Percentiles rank a stretch among this genome's conserved stretches.
phyloP scores from a whole-genome alignment of 2,329 filamentous ascomycete species.

The Fusarium verticillioides region DNA sequence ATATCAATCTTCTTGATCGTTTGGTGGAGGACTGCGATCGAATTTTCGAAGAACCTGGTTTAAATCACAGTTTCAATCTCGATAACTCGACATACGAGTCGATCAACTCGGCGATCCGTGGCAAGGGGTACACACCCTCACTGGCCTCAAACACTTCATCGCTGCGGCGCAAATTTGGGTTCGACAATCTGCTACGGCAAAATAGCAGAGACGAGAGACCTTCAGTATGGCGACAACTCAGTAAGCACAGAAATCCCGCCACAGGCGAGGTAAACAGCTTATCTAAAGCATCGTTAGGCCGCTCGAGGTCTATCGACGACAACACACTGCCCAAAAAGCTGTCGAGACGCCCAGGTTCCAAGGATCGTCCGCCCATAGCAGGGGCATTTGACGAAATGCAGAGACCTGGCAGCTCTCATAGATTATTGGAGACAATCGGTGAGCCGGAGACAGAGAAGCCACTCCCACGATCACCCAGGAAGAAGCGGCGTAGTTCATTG shows the following conservation, averaged over 20 bases:
- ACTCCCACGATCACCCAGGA: slow-evolving; percentile 62
- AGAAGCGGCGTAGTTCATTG: slow-evolving; percentile 89
- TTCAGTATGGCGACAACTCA: slow-evolving; percentile 88
- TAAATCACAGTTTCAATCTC: slow-evolving; percentile 54
- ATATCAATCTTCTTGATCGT: slow-evolving; percentile 88
- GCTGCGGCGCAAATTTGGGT: slow-evolving; percentile 83
- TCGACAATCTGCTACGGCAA: slow-evolving; percentile 79
- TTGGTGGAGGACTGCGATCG: slow-evolving; percentile 89
- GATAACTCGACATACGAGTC: slow-evolving; percentile 65
- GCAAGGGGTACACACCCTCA: slow-evolving; percentile 76
- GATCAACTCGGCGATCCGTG: slow-evolving; percentile 64
- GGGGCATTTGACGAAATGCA: slow-evolving; percentile 70
- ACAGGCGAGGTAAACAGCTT: slow-evolving; percentile 71
- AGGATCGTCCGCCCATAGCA: slow-evolving; percentile 69
- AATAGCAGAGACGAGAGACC: slow-evolving; percentile 82
- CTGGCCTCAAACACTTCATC: slow-evolving; percentile 89
- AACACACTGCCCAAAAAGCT: slow-evolving; percentile 60
- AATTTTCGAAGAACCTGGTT: slow-evolving; percentile 77
- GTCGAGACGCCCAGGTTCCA: slow-evolving; percentile 62
- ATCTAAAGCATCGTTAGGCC: slow-evolving; percentile 72
- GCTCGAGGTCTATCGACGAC: slow-evolving; percentile 81
- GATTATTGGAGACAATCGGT: slow-evolving; percentile 68
- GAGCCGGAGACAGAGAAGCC: slow-evolving; percentile 62
- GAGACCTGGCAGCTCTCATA: slow-evolving; percentile 68
- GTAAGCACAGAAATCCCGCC: slow-evolving; percentile 76